A percentile compares a stretch with the other conserved stretches of the same genome.
These are phyloP conservation scores for Eimeria acervulina DNA, from an alignment of 169 alveolate genomes.

Conservation along the genomic window DNA sequence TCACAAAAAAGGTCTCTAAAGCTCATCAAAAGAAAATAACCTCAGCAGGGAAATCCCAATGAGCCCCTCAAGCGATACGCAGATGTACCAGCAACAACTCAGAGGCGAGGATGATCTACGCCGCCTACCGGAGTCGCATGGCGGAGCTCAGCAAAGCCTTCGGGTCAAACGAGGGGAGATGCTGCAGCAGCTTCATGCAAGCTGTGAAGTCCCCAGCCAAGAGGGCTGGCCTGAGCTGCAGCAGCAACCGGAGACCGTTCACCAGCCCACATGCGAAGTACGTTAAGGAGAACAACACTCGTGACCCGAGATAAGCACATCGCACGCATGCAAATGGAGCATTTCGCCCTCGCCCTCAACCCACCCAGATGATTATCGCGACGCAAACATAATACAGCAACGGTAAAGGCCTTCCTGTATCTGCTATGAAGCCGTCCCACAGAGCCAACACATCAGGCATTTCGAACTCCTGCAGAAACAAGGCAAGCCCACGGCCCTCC, in stretches of 20 bases:
- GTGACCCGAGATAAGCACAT: background rate
- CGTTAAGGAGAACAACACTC: background rate
- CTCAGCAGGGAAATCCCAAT: no score
- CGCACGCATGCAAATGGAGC: background rate
- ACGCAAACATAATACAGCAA: conserved; percentile 83
- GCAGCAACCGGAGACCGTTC: background rate
- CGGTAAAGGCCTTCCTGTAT: conserved; percentile 74
- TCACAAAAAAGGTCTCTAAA: background rate
- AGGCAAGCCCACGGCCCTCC: background rate
- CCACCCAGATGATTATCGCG: conserved; percentile 80
- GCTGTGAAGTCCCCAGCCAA: conserved; percentile 84
- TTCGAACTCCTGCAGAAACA: conserved; percentile 81
- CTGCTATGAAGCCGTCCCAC: conserved; percentile 84
- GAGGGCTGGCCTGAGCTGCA: conserved; percentile 82
- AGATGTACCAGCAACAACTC: background rate
- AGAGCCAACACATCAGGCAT: conserved; percentile 82
- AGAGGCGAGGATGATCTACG: background rate
- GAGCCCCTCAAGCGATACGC: background rate
- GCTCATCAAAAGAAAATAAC: no score
- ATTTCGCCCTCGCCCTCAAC: background rate
- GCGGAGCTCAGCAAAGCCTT: conserved; percentile 79
- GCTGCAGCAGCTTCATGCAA: conserved; percentile 84
- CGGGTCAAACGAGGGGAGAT: conserved; percentile 84
- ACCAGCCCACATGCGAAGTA: background rate
- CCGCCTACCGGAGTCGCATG: conserved; percentile 58